Evolutionary conservation across 129 eudicot genomes (phyloP).

Genomic region (Escallonia rubra): DNA sequence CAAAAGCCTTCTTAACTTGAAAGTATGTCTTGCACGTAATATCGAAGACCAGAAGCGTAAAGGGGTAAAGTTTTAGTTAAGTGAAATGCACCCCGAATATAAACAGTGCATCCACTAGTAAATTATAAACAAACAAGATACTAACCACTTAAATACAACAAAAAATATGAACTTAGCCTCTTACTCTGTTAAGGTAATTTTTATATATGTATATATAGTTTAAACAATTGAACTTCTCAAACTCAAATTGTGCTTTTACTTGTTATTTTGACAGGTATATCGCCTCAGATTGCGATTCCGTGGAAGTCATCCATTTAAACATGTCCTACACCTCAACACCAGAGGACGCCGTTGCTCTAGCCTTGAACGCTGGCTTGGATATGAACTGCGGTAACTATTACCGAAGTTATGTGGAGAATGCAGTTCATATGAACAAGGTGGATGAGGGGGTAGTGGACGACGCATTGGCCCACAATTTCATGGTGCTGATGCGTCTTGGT

Average conservation of each 20-base stretch:
- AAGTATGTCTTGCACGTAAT: too few species aligned
- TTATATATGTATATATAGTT: too few species aligned
- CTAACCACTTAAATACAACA: background rate
- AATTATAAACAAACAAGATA: too few species aligned
- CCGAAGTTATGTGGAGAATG: conserved; percentile 24
- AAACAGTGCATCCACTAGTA: too few species aligned
- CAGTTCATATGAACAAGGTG: conserved; percentile 34
- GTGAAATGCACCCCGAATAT: too few species aligned
- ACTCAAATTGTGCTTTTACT: background rate
- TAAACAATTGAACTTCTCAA: too few species aligned
- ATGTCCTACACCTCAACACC: conserved; percentile 49
- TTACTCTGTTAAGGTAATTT: too few species aligned
- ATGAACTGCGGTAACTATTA: conserved; percentile 55
- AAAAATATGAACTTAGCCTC: too few species aligned
- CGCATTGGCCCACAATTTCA: conserved; percentile 55
- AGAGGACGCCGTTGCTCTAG: conserved; percentile 52
- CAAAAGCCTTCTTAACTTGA: too few species aligned
- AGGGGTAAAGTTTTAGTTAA: too few species aligned
- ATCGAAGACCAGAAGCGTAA: too few species aligned
- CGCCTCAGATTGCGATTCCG: conserved; percentile 63
- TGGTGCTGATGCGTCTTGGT: conserved; percentile 60
- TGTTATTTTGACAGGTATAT: conserved; percentile 46
- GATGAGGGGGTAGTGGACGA: conserved; percentile 36
- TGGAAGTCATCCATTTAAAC: conserved; percentile 35
- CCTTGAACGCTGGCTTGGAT: conserved; percentile 59